Percentiles rank a stretch among this genome's conserved stretches.
These are phyloP conservation scores for Tripterygium wilfordii DNA, from an alignment of 177 flowering plant genomes.

Conservation along the genomic window DNA sequence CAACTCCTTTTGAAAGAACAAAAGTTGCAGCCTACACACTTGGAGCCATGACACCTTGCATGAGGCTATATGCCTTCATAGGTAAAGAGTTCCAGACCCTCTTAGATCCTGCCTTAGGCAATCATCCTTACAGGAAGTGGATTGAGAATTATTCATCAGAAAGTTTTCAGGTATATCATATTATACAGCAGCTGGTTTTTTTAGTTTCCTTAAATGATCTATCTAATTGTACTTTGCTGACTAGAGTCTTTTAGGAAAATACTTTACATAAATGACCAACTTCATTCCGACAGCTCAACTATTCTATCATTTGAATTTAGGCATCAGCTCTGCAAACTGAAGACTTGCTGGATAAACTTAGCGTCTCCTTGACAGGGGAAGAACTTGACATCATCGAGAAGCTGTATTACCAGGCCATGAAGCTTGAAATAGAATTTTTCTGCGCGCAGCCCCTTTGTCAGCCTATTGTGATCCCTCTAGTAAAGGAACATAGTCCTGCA, in stretches of 20 bases:
- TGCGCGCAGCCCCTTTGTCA: conserved; percentile 60
- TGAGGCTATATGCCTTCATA: conserved; percentile 77
- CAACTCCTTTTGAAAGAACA: conserved; percentile 97
- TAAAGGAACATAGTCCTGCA: conserved; percentile 36
- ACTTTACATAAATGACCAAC: conserved; percentile 8
- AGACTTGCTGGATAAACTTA: conserved; percentile 85
- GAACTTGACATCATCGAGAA: conserved; percentile 90
- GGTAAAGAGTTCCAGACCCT: conserved; percentile 60
- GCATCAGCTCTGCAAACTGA: conserved; percentile 70
- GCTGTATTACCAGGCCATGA: conserved; percentile 90
- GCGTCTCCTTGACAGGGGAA: conserved; percentile 91
- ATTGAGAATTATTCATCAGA: conserved; percentile 5
- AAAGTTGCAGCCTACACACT: conserved; percentile 91
- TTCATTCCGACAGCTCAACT: conserved; percentile 18
- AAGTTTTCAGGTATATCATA: conserved; percentile 1
- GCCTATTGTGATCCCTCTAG: conserved; percentile 55
- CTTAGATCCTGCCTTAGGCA: conserved; percentile 28
- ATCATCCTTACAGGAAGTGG: conserved; percentile 70
- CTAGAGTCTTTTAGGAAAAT: conserved; percentile 5
- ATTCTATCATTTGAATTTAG: conserved; percentile 33
- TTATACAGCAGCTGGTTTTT: no score
- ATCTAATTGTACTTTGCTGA: conserved; percentile 7
- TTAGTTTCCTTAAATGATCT: not conserved
- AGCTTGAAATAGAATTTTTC: conserved; percentile 75
- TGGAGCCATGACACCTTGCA: conserved; percentile 90